Conservation (phyloP, 352 stramenopile species). For the Halophytophthora batemanensis region DNA sequence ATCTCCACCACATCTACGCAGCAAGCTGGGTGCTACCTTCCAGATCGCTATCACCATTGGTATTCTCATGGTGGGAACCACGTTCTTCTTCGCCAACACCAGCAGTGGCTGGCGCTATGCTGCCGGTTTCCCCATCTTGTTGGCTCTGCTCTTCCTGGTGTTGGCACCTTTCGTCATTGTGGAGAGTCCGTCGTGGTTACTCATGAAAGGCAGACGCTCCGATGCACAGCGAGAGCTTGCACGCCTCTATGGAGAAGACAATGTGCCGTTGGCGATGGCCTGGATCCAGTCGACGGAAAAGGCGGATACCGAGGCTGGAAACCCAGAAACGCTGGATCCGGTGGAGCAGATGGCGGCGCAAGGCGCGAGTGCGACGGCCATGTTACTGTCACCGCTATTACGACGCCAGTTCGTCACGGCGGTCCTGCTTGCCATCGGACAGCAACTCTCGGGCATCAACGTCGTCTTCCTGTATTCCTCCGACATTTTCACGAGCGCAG, state of each 20-base stretch:
- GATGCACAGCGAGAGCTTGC: slow-evolving; percentile 28
- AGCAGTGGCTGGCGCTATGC: slow-evolving; percentile 53
- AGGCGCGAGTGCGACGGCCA: background rate
- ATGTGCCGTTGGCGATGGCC: slow-evolving; percentile 24
- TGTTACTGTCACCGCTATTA: slow-evolving; percentile 13
- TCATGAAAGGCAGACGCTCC: slow-evolving; percentile 20
- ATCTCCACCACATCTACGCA: slow-evolving; percentile 34
- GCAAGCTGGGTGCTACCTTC: slow-evolving; percentile 31
- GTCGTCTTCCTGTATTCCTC: slow-evolving; percentile 46
- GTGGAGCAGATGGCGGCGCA: background rate
- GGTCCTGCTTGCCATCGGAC: slow-evolving; percentile 14
- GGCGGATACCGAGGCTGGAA: background rate
- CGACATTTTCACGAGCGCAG: slow-evolving; percentile 24
- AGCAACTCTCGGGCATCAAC: slow-evolving; percentile 49
- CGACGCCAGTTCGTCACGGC: slow-evolving; percentile 15
- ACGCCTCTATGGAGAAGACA: slow-evolving; percentile 29
- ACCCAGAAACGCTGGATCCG: background rate
- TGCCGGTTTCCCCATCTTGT: slow-evolving; percentile 35
- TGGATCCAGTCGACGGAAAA: slow-evolving; percentile 39
- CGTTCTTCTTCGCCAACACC: slow-evolving; percentile 53
- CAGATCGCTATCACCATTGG: slow-evolving; percentile 51
- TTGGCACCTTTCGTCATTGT: slow-evolving; percentile 41
- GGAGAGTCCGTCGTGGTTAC: slow-evolving; percentile 46
- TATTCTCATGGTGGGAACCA: slow-evolving; percentile 36
- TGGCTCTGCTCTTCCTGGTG: slow-evolving; percentile 31